These are phyloP conservation scores for Priceomyces carsonii DNA, from an alignment of 805 yeast genomes.

Conservation along the genomic window DNA sequence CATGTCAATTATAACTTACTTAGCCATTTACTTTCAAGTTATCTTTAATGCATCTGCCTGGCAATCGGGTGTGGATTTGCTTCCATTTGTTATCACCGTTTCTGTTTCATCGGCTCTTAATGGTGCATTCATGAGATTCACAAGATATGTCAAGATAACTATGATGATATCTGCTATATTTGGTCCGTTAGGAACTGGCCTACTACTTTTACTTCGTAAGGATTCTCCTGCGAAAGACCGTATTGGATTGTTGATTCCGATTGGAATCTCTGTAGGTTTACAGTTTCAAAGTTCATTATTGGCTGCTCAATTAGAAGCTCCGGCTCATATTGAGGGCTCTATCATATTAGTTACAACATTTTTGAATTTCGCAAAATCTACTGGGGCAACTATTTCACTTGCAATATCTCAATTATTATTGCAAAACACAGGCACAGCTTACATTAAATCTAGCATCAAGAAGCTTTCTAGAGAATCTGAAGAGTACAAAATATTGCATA, in stretches of 20 bases:
- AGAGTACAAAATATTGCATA: constrained; percentile 14
- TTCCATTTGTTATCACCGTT: constrained; percentile 36
- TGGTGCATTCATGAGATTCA: constrained; percentile 30
- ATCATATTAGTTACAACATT: constrained; percentile 36
- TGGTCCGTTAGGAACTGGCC: constrained; percentile 36
- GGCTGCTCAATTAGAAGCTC: constrained; percentile 39
- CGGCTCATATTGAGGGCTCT: constrained; percentile 35
- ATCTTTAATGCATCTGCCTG: constrained; percentile 34
- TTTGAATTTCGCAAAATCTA: constrained; percentile 30
- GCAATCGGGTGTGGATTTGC: constrained; percentile 37
- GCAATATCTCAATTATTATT: constrained; percentile 33
- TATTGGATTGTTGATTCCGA: constrained; percentile 34
- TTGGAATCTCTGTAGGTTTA: constrained; percentile 37
- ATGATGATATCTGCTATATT: constrained; percentile 29
- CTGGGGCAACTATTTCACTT: constrained; percentile 34
- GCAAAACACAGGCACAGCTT: constrained; percentile 18
- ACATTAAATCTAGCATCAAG: constrained; percentile 13
- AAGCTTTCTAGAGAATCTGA: constrained; percentile 10
- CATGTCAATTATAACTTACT: constrained; percentile 33
- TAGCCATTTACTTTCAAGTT: constrained; percentile 42
- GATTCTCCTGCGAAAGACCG: constrained; percentile 20
- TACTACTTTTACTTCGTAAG: constrained; percentile 27
- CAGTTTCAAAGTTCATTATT: constrained; percentile 37
- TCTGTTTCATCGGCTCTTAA: constrained; percentile 30
- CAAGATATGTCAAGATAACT: constrained; percentile 32